Evolutionary conservation across 2,329 filamentous ascomycete species (phyloP).

Genomic region (Chaetomiaceae sp.): DNA sequence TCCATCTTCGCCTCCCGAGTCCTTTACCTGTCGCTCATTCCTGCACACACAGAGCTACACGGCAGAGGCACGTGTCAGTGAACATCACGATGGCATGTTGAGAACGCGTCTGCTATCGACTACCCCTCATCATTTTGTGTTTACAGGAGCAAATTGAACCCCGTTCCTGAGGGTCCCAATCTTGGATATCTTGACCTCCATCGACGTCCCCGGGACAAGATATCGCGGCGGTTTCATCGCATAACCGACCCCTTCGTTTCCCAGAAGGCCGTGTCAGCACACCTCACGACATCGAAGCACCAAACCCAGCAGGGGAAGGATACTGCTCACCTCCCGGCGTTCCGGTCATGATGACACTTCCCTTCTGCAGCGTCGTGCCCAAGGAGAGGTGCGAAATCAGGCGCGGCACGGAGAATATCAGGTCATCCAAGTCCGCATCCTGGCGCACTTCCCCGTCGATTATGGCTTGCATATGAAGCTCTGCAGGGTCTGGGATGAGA

Average conservation of each 20-base stretch:
- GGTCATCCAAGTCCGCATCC: neutral
- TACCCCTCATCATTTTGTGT: too few relatives aligned
- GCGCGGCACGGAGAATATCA: neutral
- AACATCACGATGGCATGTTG: too few relatives aligned
- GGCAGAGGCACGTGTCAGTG: too few relatives aligned
- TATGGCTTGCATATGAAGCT: neutral
- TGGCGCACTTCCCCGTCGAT: neutral
- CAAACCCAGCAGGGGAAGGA: too few relatives aligned
- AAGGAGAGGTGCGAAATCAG: neutral
- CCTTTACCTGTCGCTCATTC: too few relatives aligned
- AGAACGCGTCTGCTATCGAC: too few relatives aligned
- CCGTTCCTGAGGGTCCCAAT: neutral
- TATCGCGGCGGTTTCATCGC: neutral
- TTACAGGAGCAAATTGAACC: too few relatives aligned
- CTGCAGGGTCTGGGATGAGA: neutral
- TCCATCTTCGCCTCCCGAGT: too few relatives aligned
- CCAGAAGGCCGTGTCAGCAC: too few relatives aligned
- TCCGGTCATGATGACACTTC: constrained; percentile 2
- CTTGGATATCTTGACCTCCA: neutral
- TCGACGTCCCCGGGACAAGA: neutral
- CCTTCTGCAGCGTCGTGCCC: constrained; percentile 2
- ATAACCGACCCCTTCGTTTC: neutral
- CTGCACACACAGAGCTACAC: too few relatives aligned
- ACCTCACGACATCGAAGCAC: too few relatives aligned
- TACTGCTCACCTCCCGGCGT: neutral